Evolutionary conservation across 371 early-diverging fungal genomes (phyloP), one percentile per base, ranked within the genome.

Genomic region (Scutellospora calospora): DNA sequence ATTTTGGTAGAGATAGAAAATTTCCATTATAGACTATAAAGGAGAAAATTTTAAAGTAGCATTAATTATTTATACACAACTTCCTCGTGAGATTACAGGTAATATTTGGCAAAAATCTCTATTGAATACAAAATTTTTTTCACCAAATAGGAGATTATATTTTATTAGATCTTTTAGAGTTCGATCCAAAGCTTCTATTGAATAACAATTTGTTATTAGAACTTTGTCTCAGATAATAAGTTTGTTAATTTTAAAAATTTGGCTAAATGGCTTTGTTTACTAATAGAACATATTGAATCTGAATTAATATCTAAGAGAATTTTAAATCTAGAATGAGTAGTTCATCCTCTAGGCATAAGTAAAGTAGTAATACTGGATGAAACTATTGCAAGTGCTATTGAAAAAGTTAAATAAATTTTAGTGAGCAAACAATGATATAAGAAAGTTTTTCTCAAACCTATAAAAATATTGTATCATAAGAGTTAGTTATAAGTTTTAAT

Each of bases 211-310:
- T 3, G 65, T 72, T 82, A 84, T 85, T 1, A 85, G 81, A 16
- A 82, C 82, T 76, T 86, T 85, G 65, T 86, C 86, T 85, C 86
- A 86, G 2, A 85, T 27, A 49, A 87, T 85, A 0, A 85, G 6
- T 6, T 59, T 69, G 84, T 52, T 22, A 49, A 0, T 12, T 38
- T 16, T 12, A 85, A 55, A 0, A 83, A 38, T 31, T 66, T 38
- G 2, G 38, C 38, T 38, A 38, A 38, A 38, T 38, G 2, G 9
- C 38, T 38, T 38, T 38, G 38, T 38, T 38, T 38, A 9, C 2
- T 38, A 38, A 85, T 68, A 11, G 31, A 20, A 62, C 84, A 86
- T 3, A 76, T 78, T 0, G 83, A 80, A 33, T 62, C 14, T 2
- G 57, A 59, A 35, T 79, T 12, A 16, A 83, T 52, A n/a, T 69